Conservation (phyloP, 2,329 filamentous ascomycete genomes). For the Biscogniauxia mediterranea region DNA sequence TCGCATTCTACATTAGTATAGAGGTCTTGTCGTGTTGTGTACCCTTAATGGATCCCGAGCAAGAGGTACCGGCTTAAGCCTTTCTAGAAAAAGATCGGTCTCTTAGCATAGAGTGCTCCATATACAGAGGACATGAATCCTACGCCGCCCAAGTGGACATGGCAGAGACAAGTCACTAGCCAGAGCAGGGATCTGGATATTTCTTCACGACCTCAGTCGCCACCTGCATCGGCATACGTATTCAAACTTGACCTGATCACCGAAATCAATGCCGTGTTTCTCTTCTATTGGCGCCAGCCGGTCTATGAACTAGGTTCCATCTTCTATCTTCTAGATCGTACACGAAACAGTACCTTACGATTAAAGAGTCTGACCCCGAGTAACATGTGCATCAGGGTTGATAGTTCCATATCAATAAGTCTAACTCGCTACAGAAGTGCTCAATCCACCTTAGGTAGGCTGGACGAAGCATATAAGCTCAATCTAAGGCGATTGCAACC, state of each 20-base stretch:
- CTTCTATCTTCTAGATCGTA: neutral
- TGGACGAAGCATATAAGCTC: neutral
- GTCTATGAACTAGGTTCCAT: neutral
- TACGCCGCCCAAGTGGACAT: neutral
- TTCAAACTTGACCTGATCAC: neutral
- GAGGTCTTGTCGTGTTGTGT: neutral
- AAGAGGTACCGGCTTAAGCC: neutral
- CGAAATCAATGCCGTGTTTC: neutral
- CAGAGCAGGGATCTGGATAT: neutral
- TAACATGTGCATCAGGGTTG: neutral
- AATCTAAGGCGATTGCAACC: neutral
- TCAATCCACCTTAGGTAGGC: neutral
- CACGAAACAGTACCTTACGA: neutral
- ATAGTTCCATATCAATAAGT: neutral
- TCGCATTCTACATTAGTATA: neutral
- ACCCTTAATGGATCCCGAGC: neutral
- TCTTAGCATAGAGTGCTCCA: neutral
- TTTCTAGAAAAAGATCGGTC: neutral
- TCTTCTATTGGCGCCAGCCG: neutral
- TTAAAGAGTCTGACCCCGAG: too few species aligned
- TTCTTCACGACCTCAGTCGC: neutral
- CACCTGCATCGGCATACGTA: neutral
- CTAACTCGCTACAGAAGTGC: neutral
- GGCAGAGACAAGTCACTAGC: neutral
- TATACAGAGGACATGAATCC: neutral